phyloP scores from a whole-genome alignment of 2,329 filamentous ascomycete species.

The Aspergillus sojae region DNA sequence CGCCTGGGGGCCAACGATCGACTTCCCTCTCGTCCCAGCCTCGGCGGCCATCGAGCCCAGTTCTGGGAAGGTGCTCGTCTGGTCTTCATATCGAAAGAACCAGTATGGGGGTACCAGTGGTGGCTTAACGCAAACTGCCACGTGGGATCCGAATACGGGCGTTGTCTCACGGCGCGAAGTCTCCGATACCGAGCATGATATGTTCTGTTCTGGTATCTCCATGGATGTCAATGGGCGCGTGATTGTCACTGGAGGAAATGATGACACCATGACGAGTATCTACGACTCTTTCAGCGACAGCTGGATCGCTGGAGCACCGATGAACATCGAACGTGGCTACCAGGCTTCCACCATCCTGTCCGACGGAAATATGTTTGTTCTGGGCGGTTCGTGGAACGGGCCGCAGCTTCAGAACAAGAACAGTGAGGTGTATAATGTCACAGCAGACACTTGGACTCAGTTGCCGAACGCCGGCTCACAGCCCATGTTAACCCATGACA shows the following conservation, averaged over 20 bases:
- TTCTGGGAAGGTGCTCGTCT: constrained; percentile 6
- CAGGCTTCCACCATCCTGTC: constrained; percentile 6
- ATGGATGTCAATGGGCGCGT: constrained; percentile 7
- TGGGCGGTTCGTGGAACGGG: constrained; percentile 9
- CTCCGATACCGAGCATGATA: constrained; percentile 10
- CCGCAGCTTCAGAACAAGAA: background rate
- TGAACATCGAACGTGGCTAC: constrained; percentile 8
- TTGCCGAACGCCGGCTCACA: background rate
- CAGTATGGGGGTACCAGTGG: background rate
- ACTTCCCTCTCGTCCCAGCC: constrained; percentile 9
- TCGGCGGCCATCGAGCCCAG: constrained; percentile 7
- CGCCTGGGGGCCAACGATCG: constrained; percentile 11
- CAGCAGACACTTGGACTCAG: background rate
- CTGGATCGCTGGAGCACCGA: background rate
- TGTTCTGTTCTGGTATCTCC: constrained; percentile 12
- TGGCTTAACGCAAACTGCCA: constrained; percentile 2
- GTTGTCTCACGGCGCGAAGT: constrained; percentile 4
- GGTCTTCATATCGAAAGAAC: constrained; percentile 8
- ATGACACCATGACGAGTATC: constrained; percentile 4
- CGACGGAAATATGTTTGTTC: constrained; percentile 9
- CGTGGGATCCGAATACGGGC: constrained; percentile 6
- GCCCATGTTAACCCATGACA: constrained; percentile 5
- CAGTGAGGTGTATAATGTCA: constrained; percentile 7
- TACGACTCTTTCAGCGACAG: constrained; percentile 1
- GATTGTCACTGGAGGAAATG: constrained; percentile 10